A percentile compares a stretch with the other conserved stretches of the same genome.
Conservation (phyloP, 2,329 filamentous ascomycete species). For the Cercospora citrullina region DNA sequence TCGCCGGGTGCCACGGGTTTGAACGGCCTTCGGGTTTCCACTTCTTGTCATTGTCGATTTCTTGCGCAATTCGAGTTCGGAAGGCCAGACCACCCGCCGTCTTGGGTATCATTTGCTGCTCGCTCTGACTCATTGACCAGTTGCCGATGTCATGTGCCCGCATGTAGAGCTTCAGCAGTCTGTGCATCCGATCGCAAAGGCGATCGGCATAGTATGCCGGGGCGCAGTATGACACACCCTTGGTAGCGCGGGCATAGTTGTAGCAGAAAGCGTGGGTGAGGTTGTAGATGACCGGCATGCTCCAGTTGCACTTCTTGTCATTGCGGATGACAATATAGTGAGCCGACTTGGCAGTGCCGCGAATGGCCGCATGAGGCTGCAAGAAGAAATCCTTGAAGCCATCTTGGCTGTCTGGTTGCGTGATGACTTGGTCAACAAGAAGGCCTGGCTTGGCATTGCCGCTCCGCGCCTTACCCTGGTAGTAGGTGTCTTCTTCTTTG, state of each 20-base stretch:
- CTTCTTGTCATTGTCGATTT: neutral
- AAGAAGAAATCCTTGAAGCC: constrained; percentile 44
- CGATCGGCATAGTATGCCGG: constrained; percentile 45
- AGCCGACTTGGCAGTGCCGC: constrained; percentile 37
- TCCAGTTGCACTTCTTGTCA: constrained; percentile 10
- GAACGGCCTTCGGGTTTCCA: neutral
- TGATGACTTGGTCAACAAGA: constrained; percentile 37
- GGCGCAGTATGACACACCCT: constrained; percentile 39
- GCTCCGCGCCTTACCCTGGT: too few relatives aligned
- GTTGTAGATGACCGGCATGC: constrained; percentile 22
- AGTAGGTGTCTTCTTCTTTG: too few relatives aligned
- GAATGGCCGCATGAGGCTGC: constrained; percentile 36
- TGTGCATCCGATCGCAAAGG: constrained; percentile 41
- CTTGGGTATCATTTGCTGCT: too few relatives aligned
- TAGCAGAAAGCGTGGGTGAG: constrained; percentile 39
- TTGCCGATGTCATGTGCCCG: constrained; percentile 16
- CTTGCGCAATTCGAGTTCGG: neutral
- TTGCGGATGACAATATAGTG: constrained; percentile 41
- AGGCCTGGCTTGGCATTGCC: constrained; percentile 34
- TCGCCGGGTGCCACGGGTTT: constrained; percentile 34
- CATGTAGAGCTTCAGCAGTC: constrained; percentile 31
- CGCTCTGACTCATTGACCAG: neutral
- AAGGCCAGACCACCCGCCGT: neutral
- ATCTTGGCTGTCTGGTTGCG: too few relatives aligned
- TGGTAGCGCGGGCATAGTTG: constrained; percentile 38